Conservation (phyloP, 768 basidiomycete genomes). For the Pulveroboletus sp. region DNA sequence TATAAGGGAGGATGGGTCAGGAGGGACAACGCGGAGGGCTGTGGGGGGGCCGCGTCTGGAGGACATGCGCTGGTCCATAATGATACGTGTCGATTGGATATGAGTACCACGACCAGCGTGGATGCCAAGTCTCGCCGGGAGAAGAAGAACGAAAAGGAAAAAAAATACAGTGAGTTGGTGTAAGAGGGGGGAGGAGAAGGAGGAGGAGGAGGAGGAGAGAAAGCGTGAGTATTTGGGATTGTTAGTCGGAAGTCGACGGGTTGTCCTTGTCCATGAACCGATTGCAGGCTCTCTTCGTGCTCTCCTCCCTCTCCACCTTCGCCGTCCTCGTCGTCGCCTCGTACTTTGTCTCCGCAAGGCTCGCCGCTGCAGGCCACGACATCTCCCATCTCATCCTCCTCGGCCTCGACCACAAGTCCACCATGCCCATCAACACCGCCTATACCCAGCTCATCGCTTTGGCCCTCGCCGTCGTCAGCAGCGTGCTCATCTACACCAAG, state of each 20-base stretch:
- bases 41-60: slow-evolving; percentile 30
- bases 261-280: slow-evolving; percentile 34
- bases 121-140: slow-evolving; percentile 15
- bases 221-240: slow-evolving; percentile 2
- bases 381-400: slow-evolving; percentile 57
- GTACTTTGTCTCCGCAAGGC: slow-evolving; percentile 38
- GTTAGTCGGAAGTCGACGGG: background rate
- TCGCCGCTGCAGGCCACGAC: slow-evolving; percentile 54
- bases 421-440: slow-evolving; percentile 15
- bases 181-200: background rate
- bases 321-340: slow-evolving; percentile 42
- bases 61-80: slow-evolving; percentile 28
- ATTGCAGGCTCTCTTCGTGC: slow-evolving; percentile 51
- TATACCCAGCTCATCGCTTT: slow-evolving; percentile 47
- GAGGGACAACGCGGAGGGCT: slow-evolving; percentile 51
- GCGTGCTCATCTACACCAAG: slow-evolving; percentile 50
- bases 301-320: slow-evolving; percentile 47
- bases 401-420: slow-evolving; percentile 36
- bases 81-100: slow-evolving; percentile 20
- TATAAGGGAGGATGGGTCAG: slow-evolving; percentile 42
- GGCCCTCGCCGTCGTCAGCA: slow-evolving; percentile 45
- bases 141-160: slow-evolving; percentile 3
- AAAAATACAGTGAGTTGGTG: background rate
- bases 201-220: background rate
- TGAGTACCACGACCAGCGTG: slow-evolving; percentile 35